Conservation (phyloP, 2,329 filamentous ascomycete species). For the Laburnicola sp. region DNA sequence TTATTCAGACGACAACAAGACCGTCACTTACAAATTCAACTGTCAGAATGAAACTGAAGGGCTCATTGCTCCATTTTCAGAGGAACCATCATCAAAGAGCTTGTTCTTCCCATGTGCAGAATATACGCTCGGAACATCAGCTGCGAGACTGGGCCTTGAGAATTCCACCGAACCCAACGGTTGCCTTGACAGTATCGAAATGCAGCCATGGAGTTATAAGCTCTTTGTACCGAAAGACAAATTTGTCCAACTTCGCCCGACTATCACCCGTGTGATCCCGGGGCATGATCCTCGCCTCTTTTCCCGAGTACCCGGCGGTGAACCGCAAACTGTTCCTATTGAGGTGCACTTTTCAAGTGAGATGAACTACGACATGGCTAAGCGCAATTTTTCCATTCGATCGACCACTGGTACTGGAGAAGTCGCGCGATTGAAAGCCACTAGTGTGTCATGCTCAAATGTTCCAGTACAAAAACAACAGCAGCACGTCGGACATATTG, state of each 20-base stretch:
- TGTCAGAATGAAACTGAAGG: constrained; percentile 56
- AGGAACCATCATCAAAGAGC: constrained; percentile 62
- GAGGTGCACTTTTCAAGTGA: constrained; percentile 61
- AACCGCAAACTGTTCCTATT: constrained; percentile 53
- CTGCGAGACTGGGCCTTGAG: constrained; percentile 43
- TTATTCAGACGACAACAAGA: constrained; percentile 55
- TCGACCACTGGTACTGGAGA: constrained; percentile 57
- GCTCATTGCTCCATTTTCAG: constrained; percentile 60
- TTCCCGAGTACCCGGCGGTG: constrained; percentile 50
- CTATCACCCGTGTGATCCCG: constrained; percentile 63
- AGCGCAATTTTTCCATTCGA: constrained; percentile 53
- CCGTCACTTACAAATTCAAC: constrained; percentile 60
- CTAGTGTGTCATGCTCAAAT: constrained; percentile 52
- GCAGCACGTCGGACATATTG: constrained; percentile 56
- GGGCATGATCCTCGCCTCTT: constrained; percentile 63
- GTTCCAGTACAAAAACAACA: constrained; percentile 31
- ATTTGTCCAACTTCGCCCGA: constrained; percentile 57
- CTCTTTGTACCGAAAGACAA: constrained; percentile 60
- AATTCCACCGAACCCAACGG: constrained; percentile 54
- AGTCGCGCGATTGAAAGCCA: constrained; percentile 49
- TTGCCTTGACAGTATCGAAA: constrained; percentile 57
- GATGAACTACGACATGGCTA: constrained; percentile 64
- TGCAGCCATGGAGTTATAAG: constrained; percentile 61
- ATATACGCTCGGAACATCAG: constrained; percentile 54
- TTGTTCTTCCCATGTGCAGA: constrained; percentile 65